Base-by-base conservation (phyloP, 2,329 filamentous ascomycete genomes). In the Gnomoniopsis sp. region DNA sequence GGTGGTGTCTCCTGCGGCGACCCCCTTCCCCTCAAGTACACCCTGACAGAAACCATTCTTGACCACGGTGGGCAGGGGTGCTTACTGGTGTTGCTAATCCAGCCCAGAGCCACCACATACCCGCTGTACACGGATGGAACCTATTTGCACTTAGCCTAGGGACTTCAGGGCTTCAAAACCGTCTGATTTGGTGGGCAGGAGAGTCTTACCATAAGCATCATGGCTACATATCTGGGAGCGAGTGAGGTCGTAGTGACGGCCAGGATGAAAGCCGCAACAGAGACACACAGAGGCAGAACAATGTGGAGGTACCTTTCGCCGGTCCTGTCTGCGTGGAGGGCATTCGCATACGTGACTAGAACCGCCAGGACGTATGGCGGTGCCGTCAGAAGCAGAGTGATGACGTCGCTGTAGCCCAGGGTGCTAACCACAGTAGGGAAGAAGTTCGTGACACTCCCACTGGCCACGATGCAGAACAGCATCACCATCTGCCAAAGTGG, bases 281-380 rank as follows among this genome's bases (percentile, higher is more conserved):
- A 83, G 46, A 90, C 74, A 58, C 77, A 80, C 14, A 90, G 76
- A 0, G 88, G 88, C 1, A 84, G 57, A 0, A 79, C 77, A 60
- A 91, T 80, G 70, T 91, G 89, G 69, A 82, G 84, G 71, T 86
- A 91, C 6, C 88, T 81, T 71, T 91, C 88, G 21, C 87, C 86
- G 0, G 86, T 89, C 46, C 78, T 80, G 70, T 91, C 89, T 17
- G 88, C 87, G 69, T 90, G 87, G 79, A 84, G 86, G 3, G 88
- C 85, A 64, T 89, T 90, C 47, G 78, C 58, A 63, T 86, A 85
- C 1, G 86, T 83, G 0, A 82, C 84, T 47, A 89, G 79, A 34
- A 85, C 79, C 51, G 78, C 80, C 14, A 88, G 76, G 3, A 87
- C 80, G 68, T 88, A 89, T 1, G 86, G 86, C 0, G 88, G 88